A percentile compares a stretch with the other conserved stretches of the same genome.
These are phyloP conservation scores for Boletus rex-veris DNA, from an alignment of 768 basidiomycete genomes.

Conservation along the genomic window DNA sequence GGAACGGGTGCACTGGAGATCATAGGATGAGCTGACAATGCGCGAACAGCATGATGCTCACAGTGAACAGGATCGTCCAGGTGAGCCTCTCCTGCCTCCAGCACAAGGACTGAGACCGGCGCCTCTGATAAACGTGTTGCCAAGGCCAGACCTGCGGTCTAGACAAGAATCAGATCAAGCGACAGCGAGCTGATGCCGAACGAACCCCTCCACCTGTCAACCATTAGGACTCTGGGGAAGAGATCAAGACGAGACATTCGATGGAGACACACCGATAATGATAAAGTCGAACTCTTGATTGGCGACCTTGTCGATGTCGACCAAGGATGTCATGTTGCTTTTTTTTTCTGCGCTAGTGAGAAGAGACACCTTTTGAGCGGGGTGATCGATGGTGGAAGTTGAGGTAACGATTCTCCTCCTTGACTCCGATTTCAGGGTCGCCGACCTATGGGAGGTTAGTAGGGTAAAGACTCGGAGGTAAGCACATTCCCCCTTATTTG, in stretches of 20 bases:
- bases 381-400: too few species aligned
- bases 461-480: too few species aligned
- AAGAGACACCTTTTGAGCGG: background rate
- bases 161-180: background rate
- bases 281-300: background rate
- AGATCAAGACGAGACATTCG: too few species aligned
- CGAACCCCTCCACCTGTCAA: background rate
- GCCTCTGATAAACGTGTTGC: background rate
- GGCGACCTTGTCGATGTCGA: background rate
- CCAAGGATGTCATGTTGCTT: background rate
- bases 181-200: background rate
- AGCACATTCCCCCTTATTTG: too few species aligned
- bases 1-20: background rate
- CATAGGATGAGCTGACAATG: background rate
- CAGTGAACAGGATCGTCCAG: background rate
- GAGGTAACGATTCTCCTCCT: too few species aligned
- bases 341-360: background rate
- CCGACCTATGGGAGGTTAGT: too few species aligned
- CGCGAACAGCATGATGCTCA: background rate
- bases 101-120: background rate
- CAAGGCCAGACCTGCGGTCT: background rate
- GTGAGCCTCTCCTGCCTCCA: background rate
- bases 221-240: background rate
- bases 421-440: too few species aligned
- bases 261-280: background rate